Evolutionary conservation across 768 basidiomycete species (phyloP).

Genomic region (Suillus fuscotomentosus): DNA sequence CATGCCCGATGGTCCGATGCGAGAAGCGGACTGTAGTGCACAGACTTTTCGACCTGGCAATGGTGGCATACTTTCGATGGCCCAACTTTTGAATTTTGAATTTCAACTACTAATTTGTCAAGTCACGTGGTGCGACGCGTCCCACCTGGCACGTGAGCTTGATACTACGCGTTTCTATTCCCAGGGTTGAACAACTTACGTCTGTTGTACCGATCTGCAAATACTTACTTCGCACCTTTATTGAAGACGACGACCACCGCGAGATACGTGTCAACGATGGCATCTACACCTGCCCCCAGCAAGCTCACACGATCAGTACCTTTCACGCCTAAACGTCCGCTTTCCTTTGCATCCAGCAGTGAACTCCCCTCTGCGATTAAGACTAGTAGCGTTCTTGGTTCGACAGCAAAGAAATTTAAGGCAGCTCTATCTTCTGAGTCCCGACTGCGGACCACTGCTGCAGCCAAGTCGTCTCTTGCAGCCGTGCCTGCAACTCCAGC

Average conservation of each 20-base stretch:
- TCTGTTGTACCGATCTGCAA: not conserved
- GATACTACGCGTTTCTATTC: not conserved
- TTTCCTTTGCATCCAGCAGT: slow-evolving; percentile 35
- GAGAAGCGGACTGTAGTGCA: too few species aligned
- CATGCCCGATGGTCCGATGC: too few species aligned
- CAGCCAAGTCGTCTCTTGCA: slow-evolving; percentile 35
- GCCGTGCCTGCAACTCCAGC: slow-evolving; percentile 57
- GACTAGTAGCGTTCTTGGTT: slow-evolving; percentile 32
- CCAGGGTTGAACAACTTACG: slow-evolving; percentile 3
- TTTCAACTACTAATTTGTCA: not conserved
- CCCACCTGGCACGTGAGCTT: not conserved
- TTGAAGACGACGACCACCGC: slow-evolving; percentile 5
- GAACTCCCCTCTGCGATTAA: slow-evolving; percentile 37
- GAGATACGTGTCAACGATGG: slow-evolving; percentile 5
- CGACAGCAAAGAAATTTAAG: slow-evolving; percentile 66
- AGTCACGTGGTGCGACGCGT: slow-evolving; percentile 1
- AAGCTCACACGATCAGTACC: slow-evolving; percentile 41
- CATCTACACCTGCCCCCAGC: slow-evolving; percentile 28
- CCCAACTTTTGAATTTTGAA: too few species aligned
- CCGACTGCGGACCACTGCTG: slow-evolving; percentile 20
- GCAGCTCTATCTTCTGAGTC: slow-evolving; percentile 53
- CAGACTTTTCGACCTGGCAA: too few species aligned
- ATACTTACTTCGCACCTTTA: not conserved
- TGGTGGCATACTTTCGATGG: too few species aligned
- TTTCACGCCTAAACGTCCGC: slow-evolving; percentile 57